phyloP scores from a whole-genome alignment of 2,329 filamentous ascomycete genomes.

The Pseudogymnoascus sp. region DNA sequence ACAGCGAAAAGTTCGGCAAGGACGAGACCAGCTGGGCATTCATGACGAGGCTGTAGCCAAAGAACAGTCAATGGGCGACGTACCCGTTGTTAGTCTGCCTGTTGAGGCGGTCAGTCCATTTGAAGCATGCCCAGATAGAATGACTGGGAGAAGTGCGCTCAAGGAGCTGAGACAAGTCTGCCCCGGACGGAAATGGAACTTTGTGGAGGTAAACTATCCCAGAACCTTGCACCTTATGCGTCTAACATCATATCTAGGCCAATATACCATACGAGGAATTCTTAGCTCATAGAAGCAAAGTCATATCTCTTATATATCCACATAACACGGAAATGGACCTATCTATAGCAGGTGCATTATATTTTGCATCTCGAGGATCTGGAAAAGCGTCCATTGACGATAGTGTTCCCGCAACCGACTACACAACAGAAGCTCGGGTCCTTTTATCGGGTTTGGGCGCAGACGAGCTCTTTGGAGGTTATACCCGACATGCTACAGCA shows the following conservation, averaged over 20 bases:
- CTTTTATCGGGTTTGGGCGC: conserved; percentile 89
- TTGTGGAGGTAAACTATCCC: conserved; percentile 54
- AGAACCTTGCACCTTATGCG: conserved; percentile 10
- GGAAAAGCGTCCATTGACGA: conserved; percentile 27
- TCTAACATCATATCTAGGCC: conserved; percentile 40
- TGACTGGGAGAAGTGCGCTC: conserved; percentile 75
- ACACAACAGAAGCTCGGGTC: conserved; percentile 68
- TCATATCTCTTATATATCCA: conserved; percentile 76
- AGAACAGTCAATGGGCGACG: neutral
- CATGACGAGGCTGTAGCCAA: neutral
- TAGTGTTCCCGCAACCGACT: conserved; percentile 29
- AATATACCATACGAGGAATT: conserved; percentile 78
- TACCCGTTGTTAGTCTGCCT: neutral
- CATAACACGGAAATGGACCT: conserved; percentile 99
- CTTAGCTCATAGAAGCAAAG: conserved; percentile 55
- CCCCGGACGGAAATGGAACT: conserved; percentile 68
- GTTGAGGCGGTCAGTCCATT: conserved; percentile 41
- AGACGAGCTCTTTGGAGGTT: conserved; percentile 93
- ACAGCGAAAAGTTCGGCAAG: conserved; percentile 14
- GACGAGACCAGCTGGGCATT: neutral
- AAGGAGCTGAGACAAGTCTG: conserved; percentile 66
- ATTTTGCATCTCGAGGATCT: conserved; percentile 80
- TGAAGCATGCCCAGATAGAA: conserved; percentile 81
- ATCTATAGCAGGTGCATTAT: conserved; percentile 88
- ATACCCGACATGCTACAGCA: conserved; percentile 73